Base-by-base conservation (phyloP, 129 eudicot species). In the Cynara cardunculus region DNA sequence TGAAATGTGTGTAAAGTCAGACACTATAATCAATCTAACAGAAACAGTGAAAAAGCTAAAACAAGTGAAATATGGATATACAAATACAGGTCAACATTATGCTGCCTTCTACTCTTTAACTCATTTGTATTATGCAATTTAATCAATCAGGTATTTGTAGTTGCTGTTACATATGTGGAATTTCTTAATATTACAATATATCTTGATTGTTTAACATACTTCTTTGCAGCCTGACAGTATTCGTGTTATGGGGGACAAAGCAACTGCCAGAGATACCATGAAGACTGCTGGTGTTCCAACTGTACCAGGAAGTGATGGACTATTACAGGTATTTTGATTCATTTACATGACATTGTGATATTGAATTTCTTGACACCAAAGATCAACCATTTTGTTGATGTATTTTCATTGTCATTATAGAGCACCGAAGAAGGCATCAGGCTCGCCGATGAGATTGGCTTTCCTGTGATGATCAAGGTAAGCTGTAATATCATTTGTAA, bases 221-320 rank as follows among this genome's bases (percentile, higher is more conserved):
- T 78, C 6, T 69, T 86, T 90, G 86, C 97, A 95, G 97, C 99
- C 97, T 69, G 94, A 90, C 81, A 95, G 96, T 79, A 92, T 95
- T 56, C 90, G 97, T 69, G 94, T 92, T 71, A 92, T 95, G 99
- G 99, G 99, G 78, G 97, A 95, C 88, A 95, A 95, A 87, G 83
- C 97, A 81, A 95, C 99, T 80, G 97, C 99, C n/a, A 88, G 99
- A 71, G 97, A 95, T 10, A 95, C 97, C 77, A 95, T 95, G 97
- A 92, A 95, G 89, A 95, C 91, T 68, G 99, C 97, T 85, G 97
- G 99, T 77, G 99, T 92, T 78, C 99, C 99, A 77, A 90, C 97
- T 84, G 99, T 95, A 74, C 97, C 99, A 37, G 97, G 97, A 78
- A 92, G 97, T 83, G 99, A 95, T 18, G 97, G 99, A 32, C 85